A percentile compares a stretch with the other conserved stretches of the same genome.
phyloP scores from a whole-genome alignment of 306 rosid species.

The Quercus variabilis region DNA sequence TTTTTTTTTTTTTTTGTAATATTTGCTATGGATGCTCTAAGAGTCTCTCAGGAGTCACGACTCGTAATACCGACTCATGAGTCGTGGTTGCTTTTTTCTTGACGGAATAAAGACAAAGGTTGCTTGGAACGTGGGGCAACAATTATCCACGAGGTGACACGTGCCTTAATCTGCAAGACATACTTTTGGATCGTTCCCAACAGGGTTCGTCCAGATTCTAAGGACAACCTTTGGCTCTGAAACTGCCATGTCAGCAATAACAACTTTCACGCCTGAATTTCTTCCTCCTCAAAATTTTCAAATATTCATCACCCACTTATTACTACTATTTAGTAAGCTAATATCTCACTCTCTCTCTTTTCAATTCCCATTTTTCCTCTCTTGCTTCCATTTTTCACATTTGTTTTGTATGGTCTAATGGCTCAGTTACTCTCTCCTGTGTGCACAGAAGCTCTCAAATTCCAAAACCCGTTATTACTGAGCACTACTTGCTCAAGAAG shows the following conservation, averaged over 20 bases:
- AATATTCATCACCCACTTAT: conserved; percentile 14
- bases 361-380: not conserved
- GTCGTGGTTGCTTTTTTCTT: not conserved
- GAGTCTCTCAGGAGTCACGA: too few relatives aligned
- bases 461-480: conserved; percentile 38
- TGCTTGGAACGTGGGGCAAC: conserved; percentile 26
- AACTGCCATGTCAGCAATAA: conserved; percentile 64
- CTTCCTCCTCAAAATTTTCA: conserved; percentile 47
- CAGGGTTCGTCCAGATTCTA: conserved; percentile 30
- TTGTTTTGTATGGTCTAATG: conserved; percentile 36
- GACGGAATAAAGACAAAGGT: not conserved
- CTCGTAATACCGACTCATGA: too few relatives aligned
- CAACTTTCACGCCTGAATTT: conserved; percentile 36
- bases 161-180: conserved; percentile 10
- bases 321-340: conserved; percentile 6
- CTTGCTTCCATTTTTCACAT: not conserved
- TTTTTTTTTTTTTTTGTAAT: too few relatives aligned
- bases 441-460: conserved; percentile 57
- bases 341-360: not conserved
- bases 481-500: conserved; percentile 31
- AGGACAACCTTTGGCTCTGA: conserved; percentile 37
- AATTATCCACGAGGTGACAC: conserved; percentile 38
- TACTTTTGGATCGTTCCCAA: conserved; percentile 12
- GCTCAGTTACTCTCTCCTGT: conserved; percentile 64
- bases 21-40: too few relatives aligned